Evolutionary conservation across 805 yeast species (phyloP).

Genomic region (Schwanniomyces occidentalis): DNA sequence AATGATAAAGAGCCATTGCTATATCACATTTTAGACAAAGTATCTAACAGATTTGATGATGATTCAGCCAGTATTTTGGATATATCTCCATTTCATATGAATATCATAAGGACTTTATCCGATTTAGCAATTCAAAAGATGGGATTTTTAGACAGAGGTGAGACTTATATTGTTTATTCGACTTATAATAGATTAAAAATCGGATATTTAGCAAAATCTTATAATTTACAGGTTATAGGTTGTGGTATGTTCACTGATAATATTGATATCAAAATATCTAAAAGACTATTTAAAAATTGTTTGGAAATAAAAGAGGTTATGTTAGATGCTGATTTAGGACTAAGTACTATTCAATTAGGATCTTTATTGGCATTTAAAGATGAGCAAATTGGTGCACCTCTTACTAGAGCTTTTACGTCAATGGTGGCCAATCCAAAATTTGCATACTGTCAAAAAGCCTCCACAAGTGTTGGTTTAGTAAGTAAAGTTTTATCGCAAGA

Average conservation of each 20-base stretch:
- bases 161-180: constrained; percentile 53
- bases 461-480: constrained; percentile 64
- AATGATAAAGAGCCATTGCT: constrained; percentile 24
- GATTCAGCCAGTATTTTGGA: constrained; percentile 14
- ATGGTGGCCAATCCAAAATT: constrained; percentile 58
- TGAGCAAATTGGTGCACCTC: constrained; percentile 34
- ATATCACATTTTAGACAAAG: constrained; percentile 27
- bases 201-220: constrained; percentile 55
- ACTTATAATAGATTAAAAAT: constrained; percentile 47
- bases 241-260: constrained; percentile 52
- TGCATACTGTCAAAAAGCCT: constrained; percentile 50
- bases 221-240: constrained; percentile 60
- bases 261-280: constrained; percentile 44
- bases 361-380: constrained; percentile 50
- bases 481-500: constrained; percentile 74
- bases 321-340: constrained; percentile 52
- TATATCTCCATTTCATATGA: constrained; percentile 24
- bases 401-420: constrained; percentile 49
- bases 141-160: constrained; percentile 56
- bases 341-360: constrained; percentile 55
- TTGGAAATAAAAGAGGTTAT: constrained; percentile 54
- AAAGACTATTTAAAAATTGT: constrained; percentile 49
- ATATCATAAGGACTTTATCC: constrained; percentile 28
- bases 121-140: constrained; percentile 39
- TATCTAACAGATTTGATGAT: constrained; percentile 20